Conservation (phyloP, 805 yeast species). For the Vanderwaltozyma tropicalis region DNA sequence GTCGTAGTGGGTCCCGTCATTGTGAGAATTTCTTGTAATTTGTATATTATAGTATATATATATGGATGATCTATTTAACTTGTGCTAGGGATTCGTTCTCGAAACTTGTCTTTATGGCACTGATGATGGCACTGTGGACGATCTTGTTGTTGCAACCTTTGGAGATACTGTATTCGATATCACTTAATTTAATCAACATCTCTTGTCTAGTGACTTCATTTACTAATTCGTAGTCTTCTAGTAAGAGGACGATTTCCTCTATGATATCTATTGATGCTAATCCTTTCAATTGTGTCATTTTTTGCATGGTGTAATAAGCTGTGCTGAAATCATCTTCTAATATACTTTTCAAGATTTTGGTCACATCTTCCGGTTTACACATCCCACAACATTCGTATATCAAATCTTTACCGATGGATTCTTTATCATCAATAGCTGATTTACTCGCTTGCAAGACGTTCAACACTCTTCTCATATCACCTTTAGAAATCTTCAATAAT, state of each 20-base stretch:
- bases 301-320: constrained; percentile 54
- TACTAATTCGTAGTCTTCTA: constrained; percentile 58
- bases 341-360: constrained; percentile 62
- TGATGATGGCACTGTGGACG: constrained; percentile 83
- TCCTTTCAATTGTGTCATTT: constrained; percentile 63
- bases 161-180: constrained; percentile 83
- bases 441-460: constrained; percentile 91
- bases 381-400: constrained; percentile 93
- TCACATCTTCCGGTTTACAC: constrained; percentile 81
- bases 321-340: constrained; percentile 84
- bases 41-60: too few relatives aligned
- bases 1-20: too few relatives aligned
- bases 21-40: too few relatives aligned
- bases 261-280: constrained; percentile 82
- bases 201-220: constrained; percentile 45
- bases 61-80: constrained; percentile 4
- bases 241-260: constrained; percentile 60
- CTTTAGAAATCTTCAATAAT: constrained; percentile 63
- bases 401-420: constrained; percentile 57
- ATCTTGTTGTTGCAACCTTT: constrained; percentile 88
- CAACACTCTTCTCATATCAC: constrained; percentile 93
- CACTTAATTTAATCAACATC: constrained; percentile 64
- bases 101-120: constrained; percentile 54
- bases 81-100: constrained; percentile 24
- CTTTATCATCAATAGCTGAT: constrained; percentile 50